phyloP scores from a whole-genome alignment of 1,284 basidiomycete genomes.

The Leucoagaricus sp. region DNA sequence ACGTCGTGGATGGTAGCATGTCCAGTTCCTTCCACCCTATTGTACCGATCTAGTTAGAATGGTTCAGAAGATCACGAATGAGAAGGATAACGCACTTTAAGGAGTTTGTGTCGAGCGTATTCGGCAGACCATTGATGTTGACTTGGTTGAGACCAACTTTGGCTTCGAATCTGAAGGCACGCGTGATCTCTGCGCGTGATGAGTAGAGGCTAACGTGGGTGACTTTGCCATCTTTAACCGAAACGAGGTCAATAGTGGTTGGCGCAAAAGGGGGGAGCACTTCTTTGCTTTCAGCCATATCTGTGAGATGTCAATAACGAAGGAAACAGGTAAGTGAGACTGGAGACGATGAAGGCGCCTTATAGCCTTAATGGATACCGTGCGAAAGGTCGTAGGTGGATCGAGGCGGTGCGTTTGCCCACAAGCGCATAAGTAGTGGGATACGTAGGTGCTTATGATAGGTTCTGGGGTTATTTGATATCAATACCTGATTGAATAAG shows the following conservation, averaged over 20 bases:
- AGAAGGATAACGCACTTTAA: conserved; percentile 27
- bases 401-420: background rate
- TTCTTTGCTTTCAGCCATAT: conserved; percentile 1
- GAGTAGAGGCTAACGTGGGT: conserved; percentile 34
- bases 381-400: too few species aligned
- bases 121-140: conserved; percentile 33
- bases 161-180: conserved; percentile 31
- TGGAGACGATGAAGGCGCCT: background rate
- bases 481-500: too few species aligned
- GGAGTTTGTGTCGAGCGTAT: conserved; percentile 34
- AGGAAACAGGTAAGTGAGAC: too few species aligned
- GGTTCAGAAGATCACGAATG: background rate
- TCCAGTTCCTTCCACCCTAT: conserved; percentile 37
- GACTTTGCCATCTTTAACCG: conserved; percentile 32
- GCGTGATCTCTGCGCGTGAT: conserved; percentile 37
- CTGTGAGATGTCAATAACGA: too few species aligned
- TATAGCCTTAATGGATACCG: too few species aligned
- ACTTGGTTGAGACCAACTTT: conserved; percentile 37
- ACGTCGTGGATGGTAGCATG: conserved; percentile 38
- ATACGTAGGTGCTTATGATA: too few species aligned
- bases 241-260: conserved; percentile 28
- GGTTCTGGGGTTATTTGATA: too few species aligned
- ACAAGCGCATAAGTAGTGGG: too few species aligned
- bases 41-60: conserved; percentile 2
- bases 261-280: conserved; percentile 9